Evolutionary conservation across 305 asterid genomes (phyloP), one percentile per base, ranked within the genome.

Genomic region (Fraxinus floribunda): DNA sequence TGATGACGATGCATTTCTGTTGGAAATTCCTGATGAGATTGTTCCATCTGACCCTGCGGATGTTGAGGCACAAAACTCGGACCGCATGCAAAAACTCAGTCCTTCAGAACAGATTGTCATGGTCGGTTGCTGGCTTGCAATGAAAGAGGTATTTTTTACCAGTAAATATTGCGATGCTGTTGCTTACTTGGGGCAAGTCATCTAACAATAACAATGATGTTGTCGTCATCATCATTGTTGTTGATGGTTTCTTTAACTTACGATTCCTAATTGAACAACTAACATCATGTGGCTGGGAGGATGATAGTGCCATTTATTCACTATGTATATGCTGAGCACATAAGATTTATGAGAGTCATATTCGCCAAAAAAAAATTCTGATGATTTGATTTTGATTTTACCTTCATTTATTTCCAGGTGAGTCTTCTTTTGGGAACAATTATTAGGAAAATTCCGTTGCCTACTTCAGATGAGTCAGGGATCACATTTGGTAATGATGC

Each of bases 101-200:
- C 89, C 89, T 18, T 88, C 94, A 3, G 97, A 91, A 39, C 99
- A 96, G 89, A 89, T 91, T 79, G 94, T 96, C 79, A 93, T 94
- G 99, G 98, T 96, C 89, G 98, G 99, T 85, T 94, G 98, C 90
- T 96, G 99, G 99, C 98, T 96, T 87, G 98, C 98, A 55, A 96
- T 96, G 99, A 96, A 96, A 91, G 99, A 96, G 98, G 99, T 94
- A 86, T 30, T 71, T 18, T 44, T 78, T 30, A 30, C 76, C 83
- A 77, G 20, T 78, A 80, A 64, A 39, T 62, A 75, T 77, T 68
- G 76, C 26, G 52, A 20, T 46, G 75, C 68, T 85, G 70, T 81
- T 81, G 77, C 64, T 15, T 62, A 3, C 64, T 30, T 79, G 13
- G 57, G 39, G 32, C 6, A 39, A 76, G 78, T 74, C 72, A 22